These are phyloP conservation scores for Phytophthora crassamura DNA, from an alignment of 352 stramenopile genomes.

Conservation along the genomic window DNA sequence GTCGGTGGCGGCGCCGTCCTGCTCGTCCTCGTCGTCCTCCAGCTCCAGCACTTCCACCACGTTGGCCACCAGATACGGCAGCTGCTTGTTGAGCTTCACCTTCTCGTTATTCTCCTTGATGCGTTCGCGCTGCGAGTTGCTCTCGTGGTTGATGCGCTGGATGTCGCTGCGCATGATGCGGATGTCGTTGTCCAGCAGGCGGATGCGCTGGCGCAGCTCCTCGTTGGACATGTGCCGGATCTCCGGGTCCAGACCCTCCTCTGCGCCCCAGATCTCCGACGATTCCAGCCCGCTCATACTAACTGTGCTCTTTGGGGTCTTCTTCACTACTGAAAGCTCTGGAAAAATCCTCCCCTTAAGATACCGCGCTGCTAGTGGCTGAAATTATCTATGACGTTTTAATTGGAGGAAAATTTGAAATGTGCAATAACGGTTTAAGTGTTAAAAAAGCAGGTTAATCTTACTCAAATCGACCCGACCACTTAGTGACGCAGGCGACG, in stretches of 20 bases:
- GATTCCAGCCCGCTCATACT: conserved; percentile 73
- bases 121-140: conserved; percentile 91
- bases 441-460: background rate
- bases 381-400: background rate
- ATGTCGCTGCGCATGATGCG: conserved; percentile 98
- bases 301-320: conserved; percentile 33
- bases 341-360: conserved; percentile 21
- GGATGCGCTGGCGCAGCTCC: conserved; percentile 96
- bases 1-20: conserved; percentile 94
- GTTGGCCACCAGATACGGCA: conserved; percentile 99
- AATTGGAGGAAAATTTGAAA: conserved; percentile 16
- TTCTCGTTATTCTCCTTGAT: conserved; percentile 99
- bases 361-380: conserved; percentile 16
- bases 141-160: conserved; percentile 97
- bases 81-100: conserved; percentile 99
- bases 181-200: conserved; percentile 97
- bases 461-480: conserved; percentile 73
- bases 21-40: conserved; percentile 93
- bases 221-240: conserved; percentile 95
- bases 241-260: conserved; percentile 85
- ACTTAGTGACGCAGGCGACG: conserved; percentile 68
- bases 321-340: conserved; percentile 10
- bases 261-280: conserved; percentile 65
- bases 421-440: background rate
- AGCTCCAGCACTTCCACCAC: conserved; percentile 95